These are phyloP conservation scores for Vanderwaltozyma tropicalis DNA, from an alignment of 805 yeast species.

Conservation along the genomic window DNA sequence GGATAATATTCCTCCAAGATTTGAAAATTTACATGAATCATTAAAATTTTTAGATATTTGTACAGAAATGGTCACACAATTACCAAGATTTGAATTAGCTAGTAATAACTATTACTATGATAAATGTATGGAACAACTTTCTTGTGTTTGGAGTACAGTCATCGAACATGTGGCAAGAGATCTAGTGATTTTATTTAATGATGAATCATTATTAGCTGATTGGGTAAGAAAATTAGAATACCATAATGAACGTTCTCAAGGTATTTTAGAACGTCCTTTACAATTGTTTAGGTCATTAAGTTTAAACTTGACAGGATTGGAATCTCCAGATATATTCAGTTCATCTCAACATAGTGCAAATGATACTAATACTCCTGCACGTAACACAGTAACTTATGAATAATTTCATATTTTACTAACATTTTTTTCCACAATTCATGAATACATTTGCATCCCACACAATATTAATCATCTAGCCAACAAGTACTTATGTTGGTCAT, in stretches of 20 bases:
- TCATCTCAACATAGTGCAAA: conserved; percentile 1
- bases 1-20: conserved; percentile 25
- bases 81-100: conserved; percentile 26
- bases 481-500: too few species aligned
- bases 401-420: too few species aligned
- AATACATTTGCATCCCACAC: too few species aligned
- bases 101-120: conserved; percentile 30
- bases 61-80: conserved; percentile 19
- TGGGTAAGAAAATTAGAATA: conserved; percentile 17
- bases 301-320: conserved; percentile 1
- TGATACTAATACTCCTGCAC: background rate
- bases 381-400: background rate
- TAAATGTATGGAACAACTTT: conserved; percentile 28
- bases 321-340: background rate
- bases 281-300: conserved; percentile 16
- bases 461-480: too few species aligned
- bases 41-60: conserved; percentile 22
- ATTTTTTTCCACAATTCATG: too few species aligned
- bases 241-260: conserved; percentile 18
- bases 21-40: conserved; percentile 19
- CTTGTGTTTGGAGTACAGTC: conserved; percentile 25
- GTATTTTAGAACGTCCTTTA: conserved; percentile 19
- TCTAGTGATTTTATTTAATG: conserved; percentile 10
- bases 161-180: conserved; percentile 21
- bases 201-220: conserved; percentile 8